A percentile compares a stretch with the other conserved stretches of the same genome.
phyloP scores from a whole-genome alignment of 345 rosid species.

The Lepidium africanum region DNA sequence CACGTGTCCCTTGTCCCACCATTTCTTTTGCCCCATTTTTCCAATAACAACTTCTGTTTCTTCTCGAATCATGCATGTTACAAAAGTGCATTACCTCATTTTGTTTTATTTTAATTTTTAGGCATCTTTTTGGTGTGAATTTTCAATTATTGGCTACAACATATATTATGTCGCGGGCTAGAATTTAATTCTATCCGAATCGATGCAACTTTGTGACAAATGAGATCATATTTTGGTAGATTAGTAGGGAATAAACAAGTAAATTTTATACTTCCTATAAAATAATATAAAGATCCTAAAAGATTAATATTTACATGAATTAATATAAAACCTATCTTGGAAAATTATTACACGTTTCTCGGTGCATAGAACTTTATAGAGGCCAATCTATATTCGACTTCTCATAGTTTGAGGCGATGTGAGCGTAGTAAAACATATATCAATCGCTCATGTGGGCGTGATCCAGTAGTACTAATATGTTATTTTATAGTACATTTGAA shows the following conservation, averaged over 20 bases:
- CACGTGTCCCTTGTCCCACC: neutral
- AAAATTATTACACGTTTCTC: neutral
- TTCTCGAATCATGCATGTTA: conserved; percentile 12
- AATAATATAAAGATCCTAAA: too few species aligned
- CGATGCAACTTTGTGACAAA: neutral
- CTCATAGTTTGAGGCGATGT: neutral
- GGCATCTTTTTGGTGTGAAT: neutral
- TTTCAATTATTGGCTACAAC: neutral
- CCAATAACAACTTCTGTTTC: conserved; percentile 6
- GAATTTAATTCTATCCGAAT: neutral
- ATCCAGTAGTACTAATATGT: too few species aligned
- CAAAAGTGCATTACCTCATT: neutral
- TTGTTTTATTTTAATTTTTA: neutral
- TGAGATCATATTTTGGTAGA: neutral
- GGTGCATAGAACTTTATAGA: neutral
- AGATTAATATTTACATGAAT: too few species aligned
- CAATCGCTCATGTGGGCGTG: neutral
- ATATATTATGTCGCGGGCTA: neutral
- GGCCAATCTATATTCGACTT: neutral
- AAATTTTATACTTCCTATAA: neutral
- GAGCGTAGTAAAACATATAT: neutral
- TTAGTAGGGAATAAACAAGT: neutral
- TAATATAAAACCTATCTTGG: too few species aligned
- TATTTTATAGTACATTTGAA: too few species aligned
- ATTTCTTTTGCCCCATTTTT: conserved; percentile 16